These are phyloP conservation scores for Dendrobium catenatum DNA, from an alignment of 106 monocot species.

Conservation along the genomic window DNA sequence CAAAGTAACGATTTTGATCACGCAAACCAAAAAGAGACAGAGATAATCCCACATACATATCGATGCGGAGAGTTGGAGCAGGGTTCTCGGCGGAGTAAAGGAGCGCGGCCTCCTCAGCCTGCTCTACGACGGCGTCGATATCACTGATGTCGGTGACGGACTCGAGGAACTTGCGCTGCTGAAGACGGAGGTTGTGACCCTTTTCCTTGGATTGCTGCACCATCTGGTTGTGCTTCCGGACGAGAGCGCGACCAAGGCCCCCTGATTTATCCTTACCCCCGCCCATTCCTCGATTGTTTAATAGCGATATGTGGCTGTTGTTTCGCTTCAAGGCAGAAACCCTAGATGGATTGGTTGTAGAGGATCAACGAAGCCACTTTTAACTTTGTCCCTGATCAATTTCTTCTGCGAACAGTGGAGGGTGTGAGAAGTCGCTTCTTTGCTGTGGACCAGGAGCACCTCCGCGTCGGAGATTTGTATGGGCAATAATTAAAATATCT, in stretches of 20 bases:
- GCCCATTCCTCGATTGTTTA: constrained; percentile 22
- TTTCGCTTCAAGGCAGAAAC: constrained; percentile 1
- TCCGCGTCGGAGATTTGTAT: too few relatives aligned
- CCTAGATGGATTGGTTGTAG: not conserved
- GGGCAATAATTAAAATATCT: too few relatives aligned
- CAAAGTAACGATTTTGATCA: not conserved
- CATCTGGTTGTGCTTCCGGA: constrained; percentile 80
- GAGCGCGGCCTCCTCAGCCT: constrained; percentile 37
- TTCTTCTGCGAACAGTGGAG: not conserved
- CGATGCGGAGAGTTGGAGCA: constrained; percentile 31
- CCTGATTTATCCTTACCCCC: constrained; percentile 52
- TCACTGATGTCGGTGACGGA: constrained; percentile 82
- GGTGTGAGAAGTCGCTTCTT: too few relatives aligned
- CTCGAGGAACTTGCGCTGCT: constrained; percentile 36
- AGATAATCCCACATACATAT: constrained; percentile 40
- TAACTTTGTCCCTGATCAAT: not conserved
- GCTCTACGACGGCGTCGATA: constrained; percentile 75
- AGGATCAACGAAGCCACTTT: not conserved
- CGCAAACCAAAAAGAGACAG: too few relatives aligned
- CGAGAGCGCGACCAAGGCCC: constrained; percentile 66
- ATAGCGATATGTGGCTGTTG: not conserved
- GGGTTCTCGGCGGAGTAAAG: constrained; percentile 13
- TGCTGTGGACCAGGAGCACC: too few relatives aligned
- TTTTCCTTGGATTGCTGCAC: constrained; percentile 58
- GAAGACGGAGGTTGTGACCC: constrained; percentile 29